Conservation (phyloP, 805 yeast genomes). For the Candida taoyuanica region DNA sequence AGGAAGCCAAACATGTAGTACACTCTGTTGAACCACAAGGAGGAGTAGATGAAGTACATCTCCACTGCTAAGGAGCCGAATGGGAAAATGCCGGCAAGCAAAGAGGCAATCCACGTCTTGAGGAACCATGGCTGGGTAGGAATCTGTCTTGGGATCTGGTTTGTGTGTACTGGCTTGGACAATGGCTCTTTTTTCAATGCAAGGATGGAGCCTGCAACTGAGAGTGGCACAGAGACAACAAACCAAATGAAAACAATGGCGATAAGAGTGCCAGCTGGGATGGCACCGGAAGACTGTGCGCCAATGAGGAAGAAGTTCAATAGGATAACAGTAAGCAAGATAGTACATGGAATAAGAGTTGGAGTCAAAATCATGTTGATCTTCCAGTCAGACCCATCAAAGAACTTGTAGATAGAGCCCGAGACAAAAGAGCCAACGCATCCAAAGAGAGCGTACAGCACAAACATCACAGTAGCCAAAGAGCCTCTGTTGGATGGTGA, state of each 20-base stretch:
- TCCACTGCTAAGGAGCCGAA: constrained; percentile 94
- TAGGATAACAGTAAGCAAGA: constrained; percentile 58
- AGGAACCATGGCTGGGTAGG: constrained; percentile 88
- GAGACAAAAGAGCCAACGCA: constrained; percentile 84
- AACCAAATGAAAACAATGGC: constrained; percentile 85
- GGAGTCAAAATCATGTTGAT: constrained; percentile 81
- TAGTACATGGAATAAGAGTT: constrained; percentile 71
- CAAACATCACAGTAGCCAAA: constrained; percentile 82
- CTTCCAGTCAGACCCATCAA: constrained; percentile 92
- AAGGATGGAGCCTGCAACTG: constrained; percentile 75
- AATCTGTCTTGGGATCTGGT: constrained; percentile 94
- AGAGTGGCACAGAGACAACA: constrained; percentile 75
- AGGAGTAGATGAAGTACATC: constrained; percentile 85
- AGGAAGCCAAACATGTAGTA: constrained; percentile 98
- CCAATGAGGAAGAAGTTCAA: constrained; percentile 78
- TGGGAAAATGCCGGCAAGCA: constrained; percentile 87
- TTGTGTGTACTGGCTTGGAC: constrained; percentile 79
- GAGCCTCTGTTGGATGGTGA: constrained; percentile 96
- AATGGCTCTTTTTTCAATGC: constrained; percentile 59
- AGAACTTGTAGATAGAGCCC: constrained; percentile 77
- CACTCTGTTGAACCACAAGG: constrained; percentile 89
- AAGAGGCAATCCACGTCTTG: constrained; percentile 57
- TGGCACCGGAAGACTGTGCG: constrained; percentile 87
- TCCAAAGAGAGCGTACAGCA: constrained; percentile 77
- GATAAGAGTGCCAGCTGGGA: constrained; percentile 85